Evolutionary conservation across 768 basidiomycete species (phyloP), one percentile per base, ranked within the genome.

Genomic region (Termitomyces sp.): DNA sequence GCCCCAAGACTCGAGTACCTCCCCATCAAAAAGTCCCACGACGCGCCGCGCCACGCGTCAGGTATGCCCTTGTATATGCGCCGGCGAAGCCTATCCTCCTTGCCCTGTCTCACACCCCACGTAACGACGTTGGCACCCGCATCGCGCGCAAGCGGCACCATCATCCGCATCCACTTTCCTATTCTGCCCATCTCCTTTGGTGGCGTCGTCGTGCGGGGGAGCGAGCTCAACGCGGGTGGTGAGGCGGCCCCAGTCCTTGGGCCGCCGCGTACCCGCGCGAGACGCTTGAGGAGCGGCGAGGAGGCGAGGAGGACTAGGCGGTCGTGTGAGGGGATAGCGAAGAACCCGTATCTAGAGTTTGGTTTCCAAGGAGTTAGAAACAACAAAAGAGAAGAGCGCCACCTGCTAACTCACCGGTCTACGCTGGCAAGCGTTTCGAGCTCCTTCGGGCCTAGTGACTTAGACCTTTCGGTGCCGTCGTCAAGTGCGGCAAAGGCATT

Each of bases 1-100:
- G 73, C 71, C 15, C 79, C 76, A 23, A 76, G 72, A 48, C 67
- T 73, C 52, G 85, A 70, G 62, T 73, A 82, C 48, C 76, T 67
- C 55, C 77, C 80, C 72, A 93, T 83, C 59, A 98, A 70, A 8
- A 90, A 75, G 62, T 88, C 91, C 97, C 97, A 99, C 0, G 86
- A 92, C 4, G 93, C 96, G 50, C 82, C 77, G 42, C 97, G 79
- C 97, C 97, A 99, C 49, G 94, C 82, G 71, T 98, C 96, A 2
- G 97, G 97, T 31, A 98, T 86, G 55, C 97, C 97, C 68, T 99
- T 99, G 78, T 91, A 98, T 52, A 87, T 83, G 31, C 96, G 80
- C 61, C 81, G 72, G 33, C 87, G 80, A 19, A 89, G 76, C 70
- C 89, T 94, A 64, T 67, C 75, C 62, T 78, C 83, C 71, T 89